phyloP scores from a whole-genome alignment of 805 yeast species.

The Saccharomycopsis selenospora region DNA sequence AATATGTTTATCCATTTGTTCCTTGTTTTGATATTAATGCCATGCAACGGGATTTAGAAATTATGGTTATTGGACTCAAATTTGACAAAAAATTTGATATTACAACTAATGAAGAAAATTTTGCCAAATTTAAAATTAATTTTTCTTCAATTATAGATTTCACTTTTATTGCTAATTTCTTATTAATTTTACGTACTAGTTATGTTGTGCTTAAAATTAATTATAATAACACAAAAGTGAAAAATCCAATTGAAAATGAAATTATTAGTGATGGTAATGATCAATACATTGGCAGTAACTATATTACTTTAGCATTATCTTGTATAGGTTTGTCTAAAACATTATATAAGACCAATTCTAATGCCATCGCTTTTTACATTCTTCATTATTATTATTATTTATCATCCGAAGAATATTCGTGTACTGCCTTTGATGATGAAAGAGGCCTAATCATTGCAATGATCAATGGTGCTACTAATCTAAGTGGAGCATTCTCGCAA shows the following conservation, averaged over 20 bases:
- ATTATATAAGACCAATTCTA: slow-evolving; percentile 5
- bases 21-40: slow-evolving; percentile 12
- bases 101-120: background rate
- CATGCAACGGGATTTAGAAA: slow-evolving; percentile 16
- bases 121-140: background rate
- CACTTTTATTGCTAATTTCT: slow-evolving; percentile 7
- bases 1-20: slow-evolving; percentile 16
- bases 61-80: slow-evolving; percentile 14
- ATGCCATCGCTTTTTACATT: background rate
- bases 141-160: slow-evolving; percentile 9
- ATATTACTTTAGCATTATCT: slow-evolving; percentile 7
- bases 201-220: slow-evolving; percentile 9
- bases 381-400: slow-evolving; percentile 5
- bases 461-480: background rate
- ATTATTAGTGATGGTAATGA: slow-evolving; percentile 4
- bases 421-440: slow-evolving; percentile 5
- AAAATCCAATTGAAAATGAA: slow-evolving; percentile 2
- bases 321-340: slow-evolving; percentile 6
- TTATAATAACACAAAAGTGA: background rate
- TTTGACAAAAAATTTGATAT: background rate
- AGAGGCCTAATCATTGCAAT: background rate
- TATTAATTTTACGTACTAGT: slow-evolving; percentile 9
- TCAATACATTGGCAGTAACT: slow-evolving; percentile 7
- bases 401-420: slow-evolving; percentile 6
- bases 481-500: background rate